Base-by-base conservation (phyloP, 257 asterid genomes). In the Solanum peruvianum region DNA sequence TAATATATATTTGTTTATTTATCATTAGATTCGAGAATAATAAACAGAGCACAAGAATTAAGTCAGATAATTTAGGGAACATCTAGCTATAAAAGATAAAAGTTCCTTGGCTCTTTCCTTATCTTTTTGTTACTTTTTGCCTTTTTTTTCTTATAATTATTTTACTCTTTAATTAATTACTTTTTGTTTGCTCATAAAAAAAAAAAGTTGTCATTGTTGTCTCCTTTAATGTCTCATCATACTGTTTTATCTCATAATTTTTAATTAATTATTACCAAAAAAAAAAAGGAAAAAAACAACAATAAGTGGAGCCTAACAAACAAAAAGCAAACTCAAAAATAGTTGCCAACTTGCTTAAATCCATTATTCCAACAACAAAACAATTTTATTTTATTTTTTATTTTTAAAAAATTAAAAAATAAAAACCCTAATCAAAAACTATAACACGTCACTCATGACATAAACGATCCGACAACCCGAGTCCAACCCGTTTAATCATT, bases 381-480 rank as follows among this genome's bases (percentile, higher is more conserved):
- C 85, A 80, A 69, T 64, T n/a, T n/a, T 9, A 9, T 62, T 49
- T 49, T 49, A 49, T 49, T 49, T 60, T 62, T 18, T 18, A 9
- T 60, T n/a, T 23, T 62, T 9, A 2, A 8, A 8, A 41, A 41
- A 41, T 41, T 41, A 41, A 9, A 41, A 41, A 41, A 71, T 31
- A 25, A 39, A 73, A 33, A 33, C 35, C 35, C 29, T 88, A 86
- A 84, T 73, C 67, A 88, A 88, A 83, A 66, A 84, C 29, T 11
- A 10, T 13, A 25, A 14, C 62, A 66, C 85, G 91, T 91, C 93
- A 89, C 7, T 66, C 72, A 82, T 91, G 82, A 88, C 93, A 87
- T 89, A 88, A 89, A 37, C 33, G 62, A 14, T 86, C 91, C 91
- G 88, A 89, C 91, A 87, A 80, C 35, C n/a, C 70, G 70, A 44